These are phyloP conservation scores for Rhynchospora breviuscula DNA, from an alignment of 176 grass and related monocot species.

Conservation along the genomic window DNA sequence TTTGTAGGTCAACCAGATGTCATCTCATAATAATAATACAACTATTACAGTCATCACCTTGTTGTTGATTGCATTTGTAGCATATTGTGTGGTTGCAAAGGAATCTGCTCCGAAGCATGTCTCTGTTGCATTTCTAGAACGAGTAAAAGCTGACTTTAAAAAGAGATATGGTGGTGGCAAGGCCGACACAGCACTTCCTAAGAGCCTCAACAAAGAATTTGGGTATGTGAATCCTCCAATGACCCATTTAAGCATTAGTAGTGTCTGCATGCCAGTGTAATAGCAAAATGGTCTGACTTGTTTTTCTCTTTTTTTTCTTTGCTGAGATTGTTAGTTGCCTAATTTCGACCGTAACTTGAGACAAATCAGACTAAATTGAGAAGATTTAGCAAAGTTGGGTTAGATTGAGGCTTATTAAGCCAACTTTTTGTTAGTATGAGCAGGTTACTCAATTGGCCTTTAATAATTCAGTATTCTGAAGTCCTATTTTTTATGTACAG, in stretches of 20 bases:
- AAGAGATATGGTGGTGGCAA: conserved; percentile 94
- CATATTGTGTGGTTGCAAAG: conserved; percentile 81
- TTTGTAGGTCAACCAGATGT: not conserved
- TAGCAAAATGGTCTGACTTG: not conserved
- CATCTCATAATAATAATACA: not conserved
- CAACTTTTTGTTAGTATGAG: not conserved
- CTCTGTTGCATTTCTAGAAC: conserved; percentile 76
- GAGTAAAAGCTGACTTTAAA: conserved; percentile 78
- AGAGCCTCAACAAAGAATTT: conserved; percentile 94
- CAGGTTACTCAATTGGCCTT: not conserved
- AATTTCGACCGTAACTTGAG: not conserved
- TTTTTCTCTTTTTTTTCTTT: not conserved
- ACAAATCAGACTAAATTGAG: not conserved
- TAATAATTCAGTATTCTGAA: not conserved
- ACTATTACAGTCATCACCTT: not conserved
- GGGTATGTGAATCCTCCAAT: conserved; percentile 40
- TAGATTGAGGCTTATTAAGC: not conserved
- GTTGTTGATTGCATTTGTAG: conserved; percentile 36
- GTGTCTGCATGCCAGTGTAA: not conserved
- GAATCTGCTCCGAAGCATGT: conserved; percentile 77
- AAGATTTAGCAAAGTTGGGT: not conserved
- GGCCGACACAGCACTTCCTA: conserved; percentile 84
- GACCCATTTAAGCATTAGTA: not conserved
- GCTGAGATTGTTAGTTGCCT: not conserved
- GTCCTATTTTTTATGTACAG: not conserved